These are phyloP conservation scores for Gossypium anomalum DNA, from an alignment of 345 rosid species.

Conservation along the genomic window DNA sequence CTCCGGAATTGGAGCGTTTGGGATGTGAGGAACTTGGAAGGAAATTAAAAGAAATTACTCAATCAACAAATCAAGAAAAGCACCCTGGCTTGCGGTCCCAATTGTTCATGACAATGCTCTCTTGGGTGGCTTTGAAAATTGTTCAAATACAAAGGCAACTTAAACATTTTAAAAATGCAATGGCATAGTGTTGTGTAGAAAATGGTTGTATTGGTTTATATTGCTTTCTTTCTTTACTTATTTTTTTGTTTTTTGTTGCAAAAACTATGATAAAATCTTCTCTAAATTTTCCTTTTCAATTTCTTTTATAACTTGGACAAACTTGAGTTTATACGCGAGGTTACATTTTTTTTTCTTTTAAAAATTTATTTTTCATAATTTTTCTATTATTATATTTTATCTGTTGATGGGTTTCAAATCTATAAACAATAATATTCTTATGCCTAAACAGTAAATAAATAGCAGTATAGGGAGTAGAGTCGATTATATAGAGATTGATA, in stretches of 20 bases:
- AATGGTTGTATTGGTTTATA: not conserved
- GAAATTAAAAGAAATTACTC: not conserved
- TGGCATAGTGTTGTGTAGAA: not conserved
- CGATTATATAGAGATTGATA: too few relatives aligned
- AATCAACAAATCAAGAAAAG: not conserved
- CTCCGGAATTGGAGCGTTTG: not conserved
- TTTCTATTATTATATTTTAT: too few relatives aligned
- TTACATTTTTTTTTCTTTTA: not conserved
- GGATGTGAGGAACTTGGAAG: constrained; percentile 2
- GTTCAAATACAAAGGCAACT: not conserved
- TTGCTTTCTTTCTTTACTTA: not conserved
- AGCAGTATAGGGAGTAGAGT: too few relatives aligned
- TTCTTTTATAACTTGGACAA: not conserved
- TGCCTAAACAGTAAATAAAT: too few relatives aligned
- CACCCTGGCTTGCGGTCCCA: not conserved
- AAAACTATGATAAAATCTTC: not conserved
- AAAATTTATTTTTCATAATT: too few relatives aligned
- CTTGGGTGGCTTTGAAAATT: not conserved
- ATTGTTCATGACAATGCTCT: not conserved
- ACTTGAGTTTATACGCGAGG: not conserved
- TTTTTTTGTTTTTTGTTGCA: not conserved
- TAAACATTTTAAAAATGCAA: not conserved
- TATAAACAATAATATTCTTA: too few relatives aligned
- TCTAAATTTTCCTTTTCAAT: not conserved
- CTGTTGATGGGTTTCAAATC: too few relatives aligned